Evolutionary conservation across 257 asterid species (phyloP).

Genomic region (Henckelia pumila): DNA sequence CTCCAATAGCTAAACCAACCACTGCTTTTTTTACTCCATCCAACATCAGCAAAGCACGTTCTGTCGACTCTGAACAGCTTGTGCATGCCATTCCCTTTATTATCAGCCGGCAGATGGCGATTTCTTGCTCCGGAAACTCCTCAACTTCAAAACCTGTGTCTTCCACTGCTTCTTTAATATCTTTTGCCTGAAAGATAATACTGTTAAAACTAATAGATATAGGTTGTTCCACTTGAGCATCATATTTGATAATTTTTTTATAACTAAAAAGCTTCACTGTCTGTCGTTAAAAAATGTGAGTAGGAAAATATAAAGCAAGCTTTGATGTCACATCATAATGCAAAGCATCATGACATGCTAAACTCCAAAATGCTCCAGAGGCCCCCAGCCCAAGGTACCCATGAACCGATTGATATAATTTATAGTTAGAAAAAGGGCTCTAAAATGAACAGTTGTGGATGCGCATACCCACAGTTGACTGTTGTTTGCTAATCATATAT

Average conservation of each 20-base stretch:
- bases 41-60: slow-evolving; percentile 74
- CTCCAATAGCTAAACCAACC: slow-evolving; percentile 98
- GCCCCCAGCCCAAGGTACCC: background rate
- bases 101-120: slow-evolving; percentile 74
- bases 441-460: background rate
- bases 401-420: background rate
- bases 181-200: slow-evolving; percentile 52
- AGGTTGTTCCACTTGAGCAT: slow-evolving; percentile 1
- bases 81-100: slow-evolving; percentile 99
- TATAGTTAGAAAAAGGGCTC: slow-evolving; percentile 2
- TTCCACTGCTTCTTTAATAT: slow-evolving; percentile 85
- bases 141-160: slow-evolving; percentile 88
- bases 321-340: background rate
- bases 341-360: slow-evolving; percentile 1
- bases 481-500: background rate
- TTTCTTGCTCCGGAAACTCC: slow-evolving; percentile 90
- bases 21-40: slow-evolving; percentile 90
- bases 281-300: slow-evolving; percentile 18
- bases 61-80: slow-evolving; percentile 96
- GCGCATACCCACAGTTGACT: background rate
- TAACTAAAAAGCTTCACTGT: background rate
- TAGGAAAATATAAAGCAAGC: background rate
- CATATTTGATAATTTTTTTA: background rate
- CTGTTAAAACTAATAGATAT: slow-evolving; percentile 14
- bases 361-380: slow-evolving; percentile 9